Evolutionary conservation across 2,329 filamentous ascomycete genomes (phyloP), one percentile per base, ranked within the genome.

Genomic region (Truncatella angustata): DNA sequence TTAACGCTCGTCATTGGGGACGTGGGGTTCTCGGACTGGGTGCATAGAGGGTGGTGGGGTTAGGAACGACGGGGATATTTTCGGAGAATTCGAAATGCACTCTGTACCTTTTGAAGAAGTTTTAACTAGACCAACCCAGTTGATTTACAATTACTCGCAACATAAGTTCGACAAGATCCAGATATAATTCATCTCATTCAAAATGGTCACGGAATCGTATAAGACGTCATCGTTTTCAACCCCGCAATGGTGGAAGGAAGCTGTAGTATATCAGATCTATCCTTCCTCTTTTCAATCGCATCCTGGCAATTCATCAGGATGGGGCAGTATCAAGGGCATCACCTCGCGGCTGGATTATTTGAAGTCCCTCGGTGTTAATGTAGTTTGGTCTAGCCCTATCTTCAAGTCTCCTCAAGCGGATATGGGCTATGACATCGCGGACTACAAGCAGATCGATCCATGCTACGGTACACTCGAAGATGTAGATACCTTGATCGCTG

Each of bases 371-470:
- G 85, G 85, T 0, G 72, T 86, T 9, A 79, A 88, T 59, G 76
- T 84, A 5, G 72, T 90, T 45, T 90, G 86, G 86, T 67, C 85
- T 1, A 87, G 79, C 40, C 87, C 86, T 11, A 82, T 87, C 64
- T 85, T 81, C 60, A 79, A 84, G 55, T 80, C 76, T 4, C 86
- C 86, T 0, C 81, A 86, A 60, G 71, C 81, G 4, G 85, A 88
- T 58, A 87, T 88, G 84, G 85, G 84, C 26, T 88, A 88, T 61
- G 86, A 88, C 61, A 82, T 88, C 45, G 76, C 80, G 21, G 79
- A 90, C 65, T 90, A 90, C 58, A 80, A 86, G 62, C 74, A 74
- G 23, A 81, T 90, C 24, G 79, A 88, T 58, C 70, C 75, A 2
- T 78, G 81, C 1, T 90, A 89, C 59, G 87, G 87, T 34, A 85